Evolutionary conservation across 2,329 filamentous ascomycete species (phyloP), one percentile per base, ranked within the genome.

Genomic region (Trichoderma citrinoviride): DNA sequence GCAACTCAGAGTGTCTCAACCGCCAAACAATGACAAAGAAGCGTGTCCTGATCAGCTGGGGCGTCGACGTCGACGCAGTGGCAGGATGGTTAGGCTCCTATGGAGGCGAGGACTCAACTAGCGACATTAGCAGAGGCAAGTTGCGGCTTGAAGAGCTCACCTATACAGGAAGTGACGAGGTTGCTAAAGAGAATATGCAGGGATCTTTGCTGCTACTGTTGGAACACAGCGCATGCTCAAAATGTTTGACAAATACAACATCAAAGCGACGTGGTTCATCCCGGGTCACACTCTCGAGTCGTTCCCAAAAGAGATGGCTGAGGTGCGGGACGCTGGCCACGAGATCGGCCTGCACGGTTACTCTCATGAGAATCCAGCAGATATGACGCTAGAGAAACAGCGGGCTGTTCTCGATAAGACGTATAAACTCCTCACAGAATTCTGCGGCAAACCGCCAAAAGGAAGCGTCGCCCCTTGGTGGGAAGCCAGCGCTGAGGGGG

Each of bases 211-310:
- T 0, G 53, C 53, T 21, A 56, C 53, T 44, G 53, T 56, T 44
- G 53, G 53, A 44, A 56, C 53, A 14, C 23, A 56, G 23, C 53
- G 53, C 12, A 56, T 56, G 53, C 17, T 56, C 10, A 56, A 29
- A 23, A 44, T 56, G 53, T 56, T 56, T 10, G 40, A 44, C 1
- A 56, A 56, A 44, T 56, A 56, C 40, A 44, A 44, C 40, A 56
- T 56, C 23, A 56, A 56, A 29, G 53, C 53, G 27, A 56, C 53
- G 14, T 56, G 53, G 53, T 56, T 56, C 23, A 56, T 56, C 44
- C 53, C 53, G 3, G 53, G 53, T 10, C 53, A 56, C 40, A 56
- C 53, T 8, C 53, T 56, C 27, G 53, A 56, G 23, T 56, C 53
- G 10, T 56, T 56, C 15, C 53, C 53, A 14, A 27, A 23, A 7